phyloP scores from a whole-genome alignment of 2,329 filamentous ascomycete genomes.

The Penicillium sp. region DNA sequence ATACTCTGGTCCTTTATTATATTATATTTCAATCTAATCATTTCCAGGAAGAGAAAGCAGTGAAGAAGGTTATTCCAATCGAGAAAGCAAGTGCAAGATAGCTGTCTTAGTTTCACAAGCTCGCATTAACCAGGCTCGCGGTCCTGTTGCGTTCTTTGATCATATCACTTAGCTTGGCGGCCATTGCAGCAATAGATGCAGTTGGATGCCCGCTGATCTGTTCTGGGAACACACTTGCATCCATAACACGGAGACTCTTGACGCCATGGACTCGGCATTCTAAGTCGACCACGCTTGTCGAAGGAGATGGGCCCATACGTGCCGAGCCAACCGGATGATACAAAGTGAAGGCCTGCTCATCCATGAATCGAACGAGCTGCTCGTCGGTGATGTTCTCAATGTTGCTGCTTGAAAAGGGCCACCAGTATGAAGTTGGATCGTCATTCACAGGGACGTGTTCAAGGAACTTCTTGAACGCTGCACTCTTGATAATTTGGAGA shows the following conservation, averaged over 20 bases:
- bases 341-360: not conserved
- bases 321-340: not conserved
- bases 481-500: not conserved
- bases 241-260: not conserved
- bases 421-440: not conserved
- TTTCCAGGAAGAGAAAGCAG: too few species aligned
- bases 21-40: too few species aligned
- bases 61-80: too few species aligned
- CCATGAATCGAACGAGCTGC: not conserved
- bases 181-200: not conserved
- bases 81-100: too few species aligned
- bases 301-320: not conserved
- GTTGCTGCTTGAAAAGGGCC: not conserved
- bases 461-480: not conserved
- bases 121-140: too few species aligned
- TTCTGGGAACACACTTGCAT: not conserved
- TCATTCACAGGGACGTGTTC: not conserved
- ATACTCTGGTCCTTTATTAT: not conserved
- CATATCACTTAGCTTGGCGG: not conserved
- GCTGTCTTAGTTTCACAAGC: too few species aligned
- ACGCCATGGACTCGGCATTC: not conserved
- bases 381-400: not conserved
- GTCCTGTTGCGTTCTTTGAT: not conserved
- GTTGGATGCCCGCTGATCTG: slow-evolving; percentile 1
- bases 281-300: not conserved